Percentiles rank a stretch among this genome's conserved stretches.
These are phyloP conservation scores for Clarkia xantiana DNA, from an alignment of 345 rosid species.

Conservation along the genomic window DNA sequence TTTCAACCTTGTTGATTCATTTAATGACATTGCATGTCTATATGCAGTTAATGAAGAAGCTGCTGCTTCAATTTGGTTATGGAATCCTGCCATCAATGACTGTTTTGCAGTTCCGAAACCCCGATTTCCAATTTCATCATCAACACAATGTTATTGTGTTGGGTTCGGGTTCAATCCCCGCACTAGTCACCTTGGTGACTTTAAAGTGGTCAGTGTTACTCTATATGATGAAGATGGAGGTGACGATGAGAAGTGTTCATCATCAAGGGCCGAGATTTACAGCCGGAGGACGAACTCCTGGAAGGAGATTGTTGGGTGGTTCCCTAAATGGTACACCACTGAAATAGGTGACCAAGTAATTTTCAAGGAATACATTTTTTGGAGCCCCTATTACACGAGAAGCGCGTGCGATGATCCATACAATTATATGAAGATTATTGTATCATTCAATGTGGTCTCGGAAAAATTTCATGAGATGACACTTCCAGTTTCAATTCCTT, in stretches of 20 bases:
- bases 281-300: constrained; percentile 4
- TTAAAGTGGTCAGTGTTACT: constrained; percentile 1
- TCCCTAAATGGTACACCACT: background rate
- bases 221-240: background rate
- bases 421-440: too few relatives aligned
- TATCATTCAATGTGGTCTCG: background rate
- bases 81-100: background rate
- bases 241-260: background rate
- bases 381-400: background rate
- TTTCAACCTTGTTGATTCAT: too few relatives aligned
- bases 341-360: background rate
- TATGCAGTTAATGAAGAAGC: too few relatives aligned
- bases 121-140: background rate
- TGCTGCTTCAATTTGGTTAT: too few relatives aligned
- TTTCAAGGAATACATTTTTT: constrained; percentile 1
- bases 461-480: background rate
- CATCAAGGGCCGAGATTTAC: constrained; percentile 3
- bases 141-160: too few relatives aligned
- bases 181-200: constrained; percentile 3
- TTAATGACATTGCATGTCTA: too few relatives aligned
- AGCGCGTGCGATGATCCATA: too few relatives aligned
- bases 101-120: background rate
- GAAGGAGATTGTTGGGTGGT: constrained; percentile 3
- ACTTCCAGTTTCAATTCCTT: background rate
- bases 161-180: constrained; percentile 7